Percentiles rank a stretch among this genome's conserved stretches.
phyloP scores from a whole-genome alignment of 106 monocot genomes.

The Triglochin maritima region DNA sequence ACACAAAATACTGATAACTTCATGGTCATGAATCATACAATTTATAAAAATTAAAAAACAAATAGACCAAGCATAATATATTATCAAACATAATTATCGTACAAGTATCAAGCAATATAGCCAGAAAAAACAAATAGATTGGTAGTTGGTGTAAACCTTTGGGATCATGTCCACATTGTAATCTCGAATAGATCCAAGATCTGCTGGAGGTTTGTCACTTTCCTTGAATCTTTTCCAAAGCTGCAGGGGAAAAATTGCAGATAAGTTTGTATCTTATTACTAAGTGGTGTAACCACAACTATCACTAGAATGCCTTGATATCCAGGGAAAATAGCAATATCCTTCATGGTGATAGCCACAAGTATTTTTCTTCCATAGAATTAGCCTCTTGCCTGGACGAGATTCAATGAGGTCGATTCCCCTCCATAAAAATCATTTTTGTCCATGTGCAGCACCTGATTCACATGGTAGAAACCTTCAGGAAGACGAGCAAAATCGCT shows the following conservation, averaged over 20 bases:
- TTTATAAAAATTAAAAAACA: not conserved
- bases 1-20: not conserved
- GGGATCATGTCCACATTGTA: conserved; percentile 94
- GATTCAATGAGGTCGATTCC: conserved; percentile 14
- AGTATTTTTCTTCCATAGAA: not conserved
- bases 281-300: no score
- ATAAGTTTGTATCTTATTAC: no score
- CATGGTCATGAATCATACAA: not conserved
- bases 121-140: not conserved
- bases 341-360: no score
- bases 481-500: not conserved
- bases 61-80: not conserved
- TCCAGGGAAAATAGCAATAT: no score
- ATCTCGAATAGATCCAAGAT: conserved; percentile 70
- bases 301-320: no score
- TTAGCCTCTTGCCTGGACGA: conserved; percentile 7
- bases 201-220: conserved; percentile 51
- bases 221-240: conserved; percentile 82
- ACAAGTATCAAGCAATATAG: not conserved
- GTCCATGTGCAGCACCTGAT: conserved; percentile 18
- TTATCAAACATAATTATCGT: not conserved
- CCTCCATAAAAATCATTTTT: conserved; percentile 18
- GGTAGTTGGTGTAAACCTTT: conserved; percentile 31
- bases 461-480: not conserved
- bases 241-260: conserved; percentile 14